These are phyloP conservation scores for Trichophyton equinum DNA, from an alignment of 2,329 filamentous ascomycete genomes.

Conservation along the genomic window DNA sequence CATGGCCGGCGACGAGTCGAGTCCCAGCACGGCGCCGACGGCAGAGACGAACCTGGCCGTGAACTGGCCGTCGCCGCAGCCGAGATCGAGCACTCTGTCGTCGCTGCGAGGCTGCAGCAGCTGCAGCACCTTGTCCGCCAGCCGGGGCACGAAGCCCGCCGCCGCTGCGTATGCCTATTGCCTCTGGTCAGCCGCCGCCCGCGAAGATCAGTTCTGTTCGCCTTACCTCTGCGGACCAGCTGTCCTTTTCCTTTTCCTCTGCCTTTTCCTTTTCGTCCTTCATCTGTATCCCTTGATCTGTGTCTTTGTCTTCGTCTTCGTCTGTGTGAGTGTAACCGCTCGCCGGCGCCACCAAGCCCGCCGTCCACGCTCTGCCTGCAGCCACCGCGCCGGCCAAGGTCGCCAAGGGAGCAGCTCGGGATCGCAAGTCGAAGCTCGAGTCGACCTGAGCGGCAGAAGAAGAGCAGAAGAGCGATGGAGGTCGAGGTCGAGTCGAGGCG, in stretches of 20 bases:
- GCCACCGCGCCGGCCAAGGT: too few relatives aligned
- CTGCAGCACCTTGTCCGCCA: slow-evolving; percentile 45
- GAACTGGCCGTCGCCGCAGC: slow-evolving; percentile 53
- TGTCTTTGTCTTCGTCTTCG: background rate
- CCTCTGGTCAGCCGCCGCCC: too few relatives aligned
- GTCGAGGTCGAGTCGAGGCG: too few relatives aligned
- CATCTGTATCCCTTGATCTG: background rate
- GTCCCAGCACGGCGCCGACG: slow-evolving; percentile 43
- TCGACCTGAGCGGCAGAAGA: too few relatives aligned
- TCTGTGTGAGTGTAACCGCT: background rate
- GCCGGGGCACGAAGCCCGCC: slow-evolving; percentile 52
- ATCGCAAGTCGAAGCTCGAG: too few relatives aligned
- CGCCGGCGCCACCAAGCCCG: too few relatives aligned
- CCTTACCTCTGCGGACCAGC: slow-evolving; percentile 29
- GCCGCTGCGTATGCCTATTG: slow-evolving; percentile 44
- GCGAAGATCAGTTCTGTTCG: too few relatives aligned
- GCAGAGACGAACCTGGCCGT: slow-evolving; percentile 41
- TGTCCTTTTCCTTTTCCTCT: slow-evolving; percentile 17
- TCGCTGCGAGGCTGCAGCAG: slow-evolving; percentile 48
- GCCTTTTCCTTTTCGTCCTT: too few relatives aligned
- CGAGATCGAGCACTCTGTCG: slow-evolving; percentile 50
- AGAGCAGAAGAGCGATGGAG: too few relatives aligned
- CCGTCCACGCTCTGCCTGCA: too few relatives aligned
- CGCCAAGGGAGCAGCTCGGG: too few relatives aligned
- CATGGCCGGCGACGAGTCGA: slow-evolving; percentile 49